Evolutionary conservation across 106 monocot genomes (phyloP).

Genomic region (Apostasia shenzhenica): DNA sequence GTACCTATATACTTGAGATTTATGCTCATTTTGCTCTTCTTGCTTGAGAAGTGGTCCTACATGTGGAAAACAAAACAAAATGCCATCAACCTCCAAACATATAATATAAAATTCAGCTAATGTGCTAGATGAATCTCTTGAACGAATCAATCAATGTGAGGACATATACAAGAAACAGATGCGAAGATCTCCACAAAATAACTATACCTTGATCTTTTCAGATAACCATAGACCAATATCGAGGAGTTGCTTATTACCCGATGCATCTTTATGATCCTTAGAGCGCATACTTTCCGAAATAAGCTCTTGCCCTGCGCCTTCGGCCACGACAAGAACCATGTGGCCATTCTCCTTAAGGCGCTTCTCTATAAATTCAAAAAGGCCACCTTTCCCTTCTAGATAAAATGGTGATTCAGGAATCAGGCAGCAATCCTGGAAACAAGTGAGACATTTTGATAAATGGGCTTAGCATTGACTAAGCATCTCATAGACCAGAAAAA

Average conservation of each 20-base stretch:
- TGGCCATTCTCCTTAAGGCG: constrained; percentile 47
- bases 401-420: constrained; percentile 60
- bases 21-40: constrained; percentile 24
- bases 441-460: background rate
- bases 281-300: constrained; percentile 33
- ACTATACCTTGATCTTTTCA: constrained; percentile 44
- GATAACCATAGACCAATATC: constrained; percentile 59
- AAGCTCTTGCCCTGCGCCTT: constrained; percentile 49
- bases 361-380: constrained; percentile 40
- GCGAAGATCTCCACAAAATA: background rate
- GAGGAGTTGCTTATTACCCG: constrained; percentile 42
- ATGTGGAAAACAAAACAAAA: constrained; percentile 3
- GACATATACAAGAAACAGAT: background rate
- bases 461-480: too few species aligned
- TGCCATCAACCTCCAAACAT: background rate
- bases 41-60: constrained; percentile 27
- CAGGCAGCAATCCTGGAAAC: constrained; percentile 43
- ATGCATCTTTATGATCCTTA: constrained; percentile 37
- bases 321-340: constrained; percentile 60
- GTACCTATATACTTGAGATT: constrained; percentile 51
- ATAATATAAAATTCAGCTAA: background rate
- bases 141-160: background rate
- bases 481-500: background rate
- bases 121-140: background rate
- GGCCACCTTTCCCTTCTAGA: constrained; percentile 48